Evolutionary conservation across 352 stramenopile species (phyloP), one percentile per base, ranked within the genome.

Genomic region (Globisporangium cylindrosporum): DNA sequence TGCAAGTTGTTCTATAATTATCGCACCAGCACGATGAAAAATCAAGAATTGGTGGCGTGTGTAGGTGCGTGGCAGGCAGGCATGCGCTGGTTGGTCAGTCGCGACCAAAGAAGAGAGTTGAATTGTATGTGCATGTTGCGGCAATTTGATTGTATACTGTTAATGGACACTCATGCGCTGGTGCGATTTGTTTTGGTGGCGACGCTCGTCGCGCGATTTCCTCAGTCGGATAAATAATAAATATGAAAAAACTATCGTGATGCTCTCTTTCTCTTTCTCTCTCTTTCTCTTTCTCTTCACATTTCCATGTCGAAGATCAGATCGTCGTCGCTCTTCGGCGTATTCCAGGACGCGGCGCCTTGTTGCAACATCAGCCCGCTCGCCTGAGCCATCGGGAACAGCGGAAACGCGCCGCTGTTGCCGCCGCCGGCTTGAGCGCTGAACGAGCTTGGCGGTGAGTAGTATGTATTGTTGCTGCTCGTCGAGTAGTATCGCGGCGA

Each of bases 261-360:
- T 4, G n/a, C 14, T 1, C 12, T 22, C 29, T 70, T 3, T 32
- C 27, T 32, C 36, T 15, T 10, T 43, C 36, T 41, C 36, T 41
- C 8, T 41, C 36, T 41, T 8, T 41, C 36, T 41, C 36, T 43
- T 18, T 22, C 43, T 51, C 43, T 51, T 51, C 18, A 73, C 57
- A 73, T 67, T 22, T 73, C 68, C 68, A 73, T 71, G 57, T 66
- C 59, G 53, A 73, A 73, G 36, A 73, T 73, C 22, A 73, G 53
- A 25, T 70, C 64, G 29, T 73, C 68, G 34, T 66, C 64, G 27
- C n/a, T 38, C 15, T 66, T 32, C 46, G 9, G 54, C 27, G 14
- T 32, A 59, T 59, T 59, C 54, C 55, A 12, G 20, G 29, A 60
- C 20, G 24, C 4, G 2, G 20, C 55, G 18, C 3, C 27, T 36